A percentile compares a stretch with the other conserved stretches of the same genome.
phyloP scores from a whole-genome alignment of 495 filamentous ascomycete species.

The Tuber indicum region DNA sequence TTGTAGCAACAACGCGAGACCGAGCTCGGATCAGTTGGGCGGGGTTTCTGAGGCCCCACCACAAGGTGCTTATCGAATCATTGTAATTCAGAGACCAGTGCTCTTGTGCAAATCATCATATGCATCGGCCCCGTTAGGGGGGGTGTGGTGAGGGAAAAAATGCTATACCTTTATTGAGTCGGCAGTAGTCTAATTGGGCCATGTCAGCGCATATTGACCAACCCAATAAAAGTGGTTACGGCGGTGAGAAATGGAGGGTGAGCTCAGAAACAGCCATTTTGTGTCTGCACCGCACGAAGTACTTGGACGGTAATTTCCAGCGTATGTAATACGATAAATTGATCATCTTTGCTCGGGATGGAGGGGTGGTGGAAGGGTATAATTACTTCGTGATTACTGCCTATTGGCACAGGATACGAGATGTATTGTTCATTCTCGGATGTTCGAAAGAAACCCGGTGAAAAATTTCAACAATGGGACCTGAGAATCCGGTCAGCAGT shows the following conservation, averaged over 20 bases:
- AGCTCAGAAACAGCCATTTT: slow-evolving; percentile 87
- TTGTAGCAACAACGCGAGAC: slow-evolving; percentile 14
- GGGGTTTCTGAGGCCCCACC: slow-evolving; percentile 99
- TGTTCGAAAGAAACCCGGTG: neutral
- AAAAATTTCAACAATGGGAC: neutral
- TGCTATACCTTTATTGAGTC: neutral
- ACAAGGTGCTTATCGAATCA: slow-evolving; percentile 87
- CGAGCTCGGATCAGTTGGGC: slow-evolving; percentile 73
- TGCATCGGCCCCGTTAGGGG: slow-evolving; percentile 20
- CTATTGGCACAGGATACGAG: neutral
- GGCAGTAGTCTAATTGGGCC: slow-evolving; percentile 6
- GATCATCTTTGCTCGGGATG: slow-evolving; percentile 63
- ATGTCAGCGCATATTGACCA: slow-evolving; percentile 11
- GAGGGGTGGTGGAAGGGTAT: slow-evolving; percentile 7
- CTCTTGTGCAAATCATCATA: slow-evolving; percentile 78
- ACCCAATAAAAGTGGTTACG: neutral
- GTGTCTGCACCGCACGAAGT: slow-evolving; percentile 70
- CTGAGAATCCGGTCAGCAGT: neutral
- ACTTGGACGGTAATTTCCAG: slow-evolving; percentile 99
- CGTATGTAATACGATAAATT: slow-evolving; percentile 73
- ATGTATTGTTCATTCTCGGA: neutral
- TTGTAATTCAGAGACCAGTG: slow-evolving; percentile 96
- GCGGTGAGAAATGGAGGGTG: slow-evolving; percentile 16
- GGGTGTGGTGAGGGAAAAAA: slow-evolving; percentile 7
- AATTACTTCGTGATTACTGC: neutral